These are phyloP conservation scores for Panaeolus cyanescens DNA, from an alignment of 768 basidiomycete species.

Conservation along the genomic window DNA sequence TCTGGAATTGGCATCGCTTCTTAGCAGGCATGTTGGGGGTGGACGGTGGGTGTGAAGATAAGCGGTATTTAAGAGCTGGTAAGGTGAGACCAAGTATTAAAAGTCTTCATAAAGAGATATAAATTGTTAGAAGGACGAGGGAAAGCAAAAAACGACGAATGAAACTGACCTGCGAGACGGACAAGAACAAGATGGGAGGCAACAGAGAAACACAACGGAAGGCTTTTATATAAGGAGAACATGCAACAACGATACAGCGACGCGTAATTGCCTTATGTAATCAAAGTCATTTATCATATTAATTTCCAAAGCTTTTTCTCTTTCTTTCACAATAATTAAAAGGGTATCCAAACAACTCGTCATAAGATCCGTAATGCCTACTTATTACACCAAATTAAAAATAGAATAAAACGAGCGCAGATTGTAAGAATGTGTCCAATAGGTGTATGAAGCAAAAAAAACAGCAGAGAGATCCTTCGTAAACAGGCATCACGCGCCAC, in stretches of 20 bases:
- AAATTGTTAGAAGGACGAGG: not conserved
- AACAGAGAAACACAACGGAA: conserved; percentile 7
- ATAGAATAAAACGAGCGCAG: conserved; percentile 14
- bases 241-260: conserved; percentile 27
- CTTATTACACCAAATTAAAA: conserved; percentile 12
- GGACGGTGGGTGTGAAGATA: conserved; percentile 5
- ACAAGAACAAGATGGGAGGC: conserved; percentile 16
- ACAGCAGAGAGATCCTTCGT: conserved; percentile 10
- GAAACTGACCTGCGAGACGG: conserved; percentile 17
- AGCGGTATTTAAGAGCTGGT: conserved; percentile 15
- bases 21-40: conserved; percentile 66
- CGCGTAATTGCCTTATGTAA: conserved; percentile 33
- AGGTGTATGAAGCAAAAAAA: conserved; percentile 3
- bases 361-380: conserved; percentile 4
- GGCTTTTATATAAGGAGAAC: conserved; percentile 23
- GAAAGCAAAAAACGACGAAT: not conserved
- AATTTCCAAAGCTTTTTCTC: too few relatives aligned
- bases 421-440: not conserved
- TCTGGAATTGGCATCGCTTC: conserved; percentile 82
- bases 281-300: conserved; percentile 7
- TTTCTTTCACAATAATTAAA: too few relatives aligned
- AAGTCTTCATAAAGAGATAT: not conserved
- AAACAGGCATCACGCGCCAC: not conserved
- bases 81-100: not conserved
- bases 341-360: conserved; percentile 12